Evolutionary conservation across 2,329 filamentous ascomycete species (phyloP).

Genomic region (Neurospora sp.): DNA sequence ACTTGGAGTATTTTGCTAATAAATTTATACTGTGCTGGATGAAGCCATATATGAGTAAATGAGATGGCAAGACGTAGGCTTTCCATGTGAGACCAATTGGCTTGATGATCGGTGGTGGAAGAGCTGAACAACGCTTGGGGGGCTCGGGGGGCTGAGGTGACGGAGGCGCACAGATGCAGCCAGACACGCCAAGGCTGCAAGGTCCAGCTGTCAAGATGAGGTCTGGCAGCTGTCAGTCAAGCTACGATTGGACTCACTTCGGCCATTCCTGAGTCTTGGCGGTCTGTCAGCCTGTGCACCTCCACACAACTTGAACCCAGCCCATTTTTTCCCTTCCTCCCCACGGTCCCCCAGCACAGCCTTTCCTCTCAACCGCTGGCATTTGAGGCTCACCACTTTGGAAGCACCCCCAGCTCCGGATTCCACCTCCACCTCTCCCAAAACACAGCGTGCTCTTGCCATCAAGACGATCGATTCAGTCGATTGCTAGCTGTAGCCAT

Average conservation of each 20-base stretch:
- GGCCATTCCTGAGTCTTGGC: neutral
- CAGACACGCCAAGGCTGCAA: neutral
- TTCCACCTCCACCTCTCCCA: neutral
- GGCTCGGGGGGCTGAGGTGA: neutral
- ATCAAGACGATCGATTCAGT: neutral
- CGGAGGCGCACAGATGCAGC: neutral
- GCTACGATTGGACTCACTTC: neutral
- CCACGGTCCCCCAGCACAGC: neutral
- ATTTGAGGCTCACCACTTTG: neutral
- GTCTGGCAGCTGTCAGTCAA: neutral
- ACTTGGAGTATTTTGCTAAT: neutral
- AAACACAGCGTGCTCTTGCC: neutral
- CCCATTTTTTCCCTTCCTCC: neutral
- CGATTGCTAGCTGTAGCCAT: neutral
- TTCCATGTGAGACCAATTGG: neutral
- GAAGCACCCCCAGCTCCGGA: neutral
- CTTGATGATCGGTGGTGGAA: neutral
- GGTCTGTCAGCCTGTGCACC: neutral
- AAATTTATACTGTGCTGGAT: neutral
- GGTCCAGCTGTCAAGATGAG: neutral
- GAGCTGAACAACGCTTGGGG: neutral
- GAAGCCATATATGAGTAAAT: neutral
- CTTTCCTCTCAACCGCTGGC: neutral
- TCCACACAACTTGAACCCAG: neutral
- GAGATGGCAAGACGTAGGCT: neutral